These are phyloP conservation scores for Coemansia sp. DNA, from an alignment of 192 early-diverging fungal genomes.

Conservation along the genomic window DNA sequence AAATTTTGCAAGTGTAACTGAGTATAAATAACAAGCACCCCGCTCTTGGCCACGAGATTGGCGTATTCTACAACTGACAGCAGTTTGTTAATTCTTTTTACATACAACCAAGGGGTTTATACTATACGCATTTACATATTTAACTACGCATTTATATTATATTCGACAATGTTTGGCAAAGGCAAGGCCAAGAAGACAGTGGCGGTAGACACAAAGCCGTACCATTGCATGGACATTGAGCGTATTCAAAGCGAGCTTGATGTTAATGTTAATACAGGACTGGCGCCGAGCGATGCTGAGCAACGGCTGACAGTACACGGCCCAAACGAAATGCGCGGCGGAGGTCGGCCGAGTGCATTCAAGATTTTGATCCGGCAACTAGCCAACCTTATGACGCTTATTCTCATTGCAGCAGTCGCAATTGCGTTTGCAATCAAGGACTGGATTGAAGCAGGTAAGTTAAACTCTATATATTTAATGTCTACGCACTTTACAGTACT, in stretches of 20 bases:
- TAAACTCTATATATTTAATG: not conserved
- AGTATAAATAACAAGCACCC: not conserved
- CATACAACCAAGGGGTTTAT: not conserved
- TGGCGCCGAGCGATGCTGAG: constrained; percentile 52
- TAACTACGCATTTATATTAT: not conserved
- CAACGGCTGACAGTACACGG: constrained; percentile 51
- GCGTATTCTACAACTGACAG: not conserved
- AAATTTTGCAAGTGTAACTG: not conserved
- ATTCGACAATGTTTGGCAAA: constrained; percentile 16
- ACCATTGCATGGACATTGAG: constrained; percentile 41
- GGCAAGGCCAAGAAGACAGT: constrained; percentile 3
- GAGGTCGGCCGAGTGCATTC: constrained; percentile 63
- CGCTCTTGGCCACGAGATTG: not conserved
- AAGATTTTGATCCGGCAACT: constrained; percentile 65
- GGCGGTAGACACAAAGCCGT: constrained; percentile 28
- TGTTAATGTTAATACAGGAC: constrained; percentile 38
- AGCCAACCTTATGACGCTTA: constrained; percentile 64
- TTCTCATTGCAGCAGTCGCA: constrained; percentile 65
- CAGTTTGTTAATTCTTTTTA: constrained; percentile 2
- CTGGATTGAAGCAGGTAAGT: constrained; percentile 59
- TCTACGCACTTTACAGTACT: no score
- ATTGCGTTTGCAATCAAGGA: constrained; percentile 68
- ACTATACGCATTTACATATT: not conserved
- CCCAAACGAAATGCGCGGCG: constrained; percentile 65
- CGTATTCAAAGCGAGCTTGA: constrained; percentile 29